These are phyloP conservation scores for Blastobotrys apis DNA, from an alignment of 1,139 yeast genomes.

Conservation along the genomic window DNA sequence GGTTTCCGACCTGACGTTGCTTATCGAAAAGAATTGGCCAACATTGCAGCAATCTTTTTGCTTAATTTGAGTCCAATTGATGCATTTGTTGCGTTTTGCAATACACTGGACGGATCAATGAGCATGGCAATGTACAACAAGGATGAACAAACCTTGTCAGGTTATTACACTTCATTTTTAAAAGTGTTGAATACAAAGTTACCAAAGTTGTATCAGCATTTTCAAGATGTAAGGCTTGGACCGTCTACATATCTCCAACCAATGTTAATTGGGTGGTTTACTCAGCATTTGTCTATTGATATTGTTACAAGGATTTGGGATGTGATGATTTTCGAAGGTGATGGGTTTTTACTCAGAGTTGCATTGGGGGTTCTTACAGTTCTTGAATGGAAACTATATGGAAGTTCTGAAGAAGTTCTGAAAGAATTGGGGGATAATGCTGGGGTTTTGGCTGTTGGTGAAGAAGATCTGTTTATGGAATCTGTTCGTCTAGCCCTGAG, in stretches of 20 bases:
- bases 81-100: slow-evolving; percentile 46
- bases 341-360: slow-evolving; percentile 45
- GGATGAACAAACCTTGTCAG: slow-evolving; percentile 32
- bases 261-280: slow-evolving; percentile 37
- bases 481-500: slow-evolving; percentile 14
- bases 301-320: slow-evolving; percentile 48
- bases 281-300: slow-evolving; percentile 38
- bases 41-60: slow-evolving; percentile 44
- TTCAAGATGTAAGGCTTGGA: slow-evolving; percentile 40
- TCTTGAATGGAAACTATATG: slow-evolving; percentile 51
- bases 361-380: slow-evolving; percentile 47
- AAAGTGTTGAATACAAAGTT: slow-evolving; percentile 44
- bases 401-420: slow-evolving; percentile 45
- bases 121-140: slow-evolving; percentile 33
- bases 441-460: slow-evolving; percentile 43
- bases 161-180: slow-evolving; percentile 44
- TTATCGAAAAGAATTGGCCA: slow-evolving; percentile 25
- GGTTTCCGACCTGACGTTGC: slow-evolving; percentile 31
- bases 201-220: slow-evolving; percentile 49
- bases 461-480: slow-evolving; percentile 46
- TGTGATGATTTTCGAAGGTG: slow-evolving; percentile 59
- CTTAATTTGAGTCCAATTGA: slow-evolving; percentile 38
- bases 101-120: slow-evolving; percentile 37
- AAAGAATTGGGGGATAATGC: slow-evolving; percentile 32
- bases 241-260: slow-evolving; percentile 39